phyloP scores from a whole-genome alignment of 495 filamentous ascomycete species.

The Letharia lupina region DNA sequence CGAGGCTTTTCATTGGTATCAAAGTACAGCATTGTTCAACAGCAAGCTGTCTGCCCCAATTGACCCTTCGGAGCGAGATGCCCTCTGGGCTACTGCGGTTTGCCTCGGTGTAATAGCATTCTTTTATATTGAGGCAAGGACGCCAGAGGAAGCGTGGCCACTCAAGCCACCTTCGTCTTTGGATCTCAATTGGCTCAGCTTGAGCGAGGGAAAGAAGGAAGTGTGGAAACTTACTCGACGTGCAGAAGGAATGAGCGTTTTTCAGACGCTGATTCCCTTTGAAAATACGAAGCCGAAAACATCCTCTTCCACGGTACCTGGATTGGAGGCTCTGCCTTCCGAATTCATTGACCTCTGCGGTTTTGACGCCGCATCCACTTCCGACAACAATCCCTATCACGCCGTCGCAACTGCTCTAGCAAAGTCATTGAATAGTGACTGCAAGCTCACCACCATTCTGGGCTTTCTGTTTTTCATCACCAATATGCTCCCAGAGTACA shows the following conservation, averaged over 20 bases:
- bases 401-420: slow-evolving; percentile 33
- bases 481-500: slow-evolving; percentile 28
- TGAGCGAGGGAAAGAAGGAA: slow-evolving; percentile 39
- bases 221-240: slow-evolving; percentile 37
- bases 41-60: slow-evolving; percentile 32
- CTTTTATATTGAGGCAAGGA: slow-evolving; percentile 32
- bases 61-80: slow-evolving; percentile 33
- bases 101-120: slow-evolving; percentile 34
- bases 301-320: slow-evolving; percentile 29
- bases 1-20: slow-evolving; percentile 40
- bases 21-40: slow-evolving; percentile 34
- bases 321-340: slow-evolving; percentile 31
- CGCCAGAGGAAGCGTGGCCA: slow-evolving; percentile 40
- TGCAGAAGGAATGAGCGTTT: slow-evolving; percentile 34
- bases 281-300: slow-evolving; percentile 25
- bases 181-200: slow-evolving; percentile 37
- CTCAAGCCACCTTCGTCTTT: slow-evolving; percentile 30
- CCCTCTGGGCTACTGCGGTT: slow-evolving; percentile 40
- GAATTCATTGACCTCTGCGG: slow-evolving; percentile 29
- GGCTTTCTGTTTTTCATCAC: slow-evolving; percentile 27
- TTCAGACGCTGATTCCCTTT: slow-evolving; percentile 29
- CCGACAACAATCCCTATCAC: slow-evolving; percentile 36
- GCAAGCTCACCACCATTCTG: slow-evolving; percentile 28
- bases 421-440: slow-evolving; percentile 25
- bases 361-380: slow-evolving; percentile 32